Conservation (phyloP, 2,329 filamentous ascomycete genomes). For the Fusarium sp. region DNA sequence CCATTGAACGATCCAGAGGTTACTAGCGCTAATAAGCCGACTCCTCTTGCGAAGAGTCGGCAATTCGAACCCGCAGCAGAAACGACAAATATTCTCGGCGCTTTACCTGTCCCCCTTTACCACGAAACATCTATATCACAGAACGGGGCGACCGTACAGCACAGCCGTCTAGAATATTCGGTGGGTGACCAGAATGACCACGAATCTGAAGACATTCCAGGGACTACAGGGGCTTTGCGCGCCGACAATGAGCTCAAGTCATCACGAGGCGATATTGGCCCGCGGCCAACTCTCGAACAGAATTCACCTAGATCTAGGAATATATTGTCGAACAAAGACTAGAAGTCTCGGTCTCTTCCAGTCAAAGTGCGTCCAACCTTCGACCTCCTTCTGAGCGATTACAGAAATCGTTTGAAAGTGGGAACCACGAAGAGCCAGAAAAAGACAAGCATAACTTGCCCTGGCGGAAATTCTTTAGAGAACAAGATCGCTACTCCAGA, state of each 20-base stretch:
- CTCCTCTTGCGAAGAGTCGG: conserved; percentile 34
- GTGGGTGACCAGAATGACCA: not conserved
- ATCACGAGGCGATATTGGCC: not conserved
- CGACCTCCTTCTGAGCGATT: conserved; percentile 23
- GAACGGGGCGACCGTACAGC: not conserved
- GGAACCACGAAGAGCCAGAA: not conserved
- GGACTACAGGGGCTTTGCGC: not conserved
- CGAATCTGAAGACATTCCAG: not conserved
- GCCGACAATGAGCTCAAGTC: not conserved
- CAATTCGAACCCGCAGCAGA: not conserved
- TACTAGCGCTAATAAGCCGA: conserved; percentile 37
- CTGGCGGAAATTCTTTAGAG: conserved; percentile 23
- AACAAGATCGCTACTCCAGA: not conserved
- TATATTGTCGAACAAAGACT: conserved; percentile 23
- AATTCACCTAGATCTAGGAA: not conserved
- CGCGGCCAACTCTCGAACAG: not conserved
- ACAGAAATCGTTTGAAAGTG: not conserved
- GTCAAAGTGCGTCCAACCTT: conserved; percentile 45
- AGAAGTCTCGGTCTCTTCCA: conserved; percentile 31
- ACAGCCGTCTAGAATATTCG: not conserved
- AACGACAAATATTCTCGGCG: not conserved
- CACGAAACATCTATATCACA: not conserved
- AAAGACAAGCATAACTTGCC: conserved; percentile 31
- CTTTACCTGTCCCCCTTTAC: not conserved
- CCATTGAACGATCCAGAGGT: conserved; percentile 26